A percentile compares a stretch with the other conserved stretches of the same genome.
phyloP scores from a whole-genome alignment of 2,329 filamentous ascomycete genomes.

The Elsinoe fawcettii region DNA sequence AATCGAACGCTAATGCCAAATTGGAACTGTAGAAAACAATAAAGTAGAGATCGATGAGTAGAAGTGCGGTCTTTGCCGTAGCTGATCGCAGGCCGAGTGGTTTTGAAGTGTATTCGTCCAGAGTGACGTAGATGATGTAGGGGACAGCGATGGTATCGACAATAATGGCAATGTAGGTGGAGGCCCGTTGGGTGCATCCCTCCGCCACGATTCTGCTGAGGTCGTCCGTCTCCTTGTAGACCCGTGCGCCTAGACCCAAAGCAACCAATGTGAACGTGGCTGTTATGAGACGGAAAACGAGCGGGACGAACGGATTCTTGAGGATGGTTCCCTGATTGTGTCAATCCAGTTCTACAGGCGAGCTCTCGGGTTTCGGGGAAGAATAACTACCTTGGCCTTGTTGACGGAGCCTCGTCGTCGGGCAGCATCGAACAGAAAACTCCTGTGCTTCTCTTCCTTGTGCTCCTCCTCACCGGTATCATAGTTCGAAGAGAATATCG shows the following conservation, averaged over 20 bases:
- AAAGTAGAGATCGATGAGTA: constrained; percentile 88
- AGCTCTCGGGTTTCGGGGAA: neutral
- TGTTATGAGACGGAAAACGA: constrained; percentile 73
- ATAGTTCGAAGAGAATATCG: constrained; percentile 44
- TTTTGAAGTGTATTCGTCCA: constrained; percentile 92
- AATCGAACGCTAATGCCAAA: constrained; percentile 79
- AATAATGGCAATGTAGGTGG: constrained; percentile 79
- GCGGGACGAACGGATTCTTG: constrained; percentile 75
- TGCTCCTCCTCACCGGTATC: constrained; percentile 47
- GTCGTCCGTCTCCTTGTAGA: constrained; percentile 47
- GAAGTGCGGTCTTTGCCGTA: constrained; percentile 77
- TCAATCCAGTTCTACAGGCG: constrained; percentile 4
- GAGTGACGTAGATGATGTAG: constrained; percentile 89
- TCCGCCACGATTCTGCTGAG: constrained; percentile 28
- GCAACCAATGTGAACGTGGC: constrained; percentile 76
- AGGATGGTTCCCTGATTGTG: constrained; percentile 51
- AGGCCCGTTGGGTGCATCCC: constrained; percentile 42
- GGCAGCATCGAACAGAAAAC: constrained; percentile 41
- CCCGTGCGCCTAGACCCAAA: constrained; percentile 67
- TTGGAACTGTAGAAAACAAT: constrained; percentile 97
- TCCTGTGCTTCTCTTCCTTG: constrained; percentile 40
- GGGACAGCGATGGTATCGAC: constrained; percentile 83
- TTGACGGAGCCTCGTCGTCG: constrained; percentile 49
- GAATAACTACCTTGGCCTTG: constrained; percentile 45
- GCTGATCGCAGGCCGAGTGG: constrained; percentile 79